Conservation (phyloP, 805 yeast genomes). For the Saccharomycopsis sp. region DNA sequence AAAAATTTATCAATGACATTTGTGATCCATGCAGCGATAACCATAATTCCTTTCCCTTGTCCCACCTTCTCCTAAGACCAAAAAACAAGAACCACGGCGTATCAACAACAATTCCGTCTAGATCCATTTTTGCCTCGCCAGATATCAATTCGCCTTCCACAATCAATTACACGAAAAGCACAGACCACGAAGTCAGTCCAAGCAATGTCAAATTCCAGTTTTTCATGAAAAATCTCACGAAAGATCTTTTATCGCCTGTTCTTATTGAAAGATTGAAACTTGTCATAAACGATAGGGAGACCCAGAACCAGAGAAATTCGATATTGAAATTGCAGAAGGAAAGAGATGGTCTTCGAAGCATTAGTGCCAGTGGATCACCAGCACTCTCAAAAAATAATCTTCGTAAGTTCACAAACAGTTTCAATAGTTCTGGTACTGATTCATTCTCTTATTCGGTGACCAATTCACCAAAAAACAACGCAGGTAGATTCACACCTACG, state of each 20-base stretch:
- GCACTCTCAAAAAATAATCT: slow-evolving; percentile 13
- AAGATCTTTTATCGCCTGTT: slow-evolving; percentile 9
- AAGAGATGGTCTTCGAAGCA: slow-evolving; percentile 9
- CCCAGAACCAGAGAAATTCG: slow-evolving; percentile 5
- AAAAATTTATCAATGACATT: slow-evolving; percentile 13
- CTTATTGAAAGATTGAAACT: slow-evolving; percentile 1
- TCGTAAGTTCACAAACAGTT: slow-evolving; percentile 4
- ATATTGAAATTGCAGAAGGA: slow-evolving; percentile 13
- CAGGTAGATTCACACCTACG: neutral
- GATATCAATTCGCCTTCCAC: neutral
- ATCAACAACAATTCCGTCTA: neutral
- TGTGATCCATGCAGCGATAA: slow-evolving; percentile 2
- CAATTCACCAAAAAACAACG: neutral
- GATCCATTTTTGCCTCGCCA: neutral
- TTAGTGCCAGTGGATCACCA: slow-evolving; percentile 10
- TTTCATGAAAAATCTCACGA: slow-evolving; percentile 11
- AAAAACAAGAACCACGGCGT: slow-evolving; percentile 15
- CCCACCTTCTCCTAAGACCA: slow-evolving; percentile 26
- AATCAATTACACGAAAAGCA: neutral
- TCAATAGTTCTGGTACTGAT: neutral
- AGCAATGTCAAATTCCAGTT: slow-evolving; percentile 12
- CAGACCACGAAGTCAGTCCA: slow-evolving; percentile 2
- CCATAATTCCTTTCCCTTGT: slow-evolving; percentile 23
- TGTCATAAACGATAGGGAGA: slow-evolving; percentile 11
- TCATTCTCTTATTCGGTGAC: neutral